phyloP scores from a whole-genome alignment of 352 stramenopile species.

The Stramenopiles sp. region DNA sequence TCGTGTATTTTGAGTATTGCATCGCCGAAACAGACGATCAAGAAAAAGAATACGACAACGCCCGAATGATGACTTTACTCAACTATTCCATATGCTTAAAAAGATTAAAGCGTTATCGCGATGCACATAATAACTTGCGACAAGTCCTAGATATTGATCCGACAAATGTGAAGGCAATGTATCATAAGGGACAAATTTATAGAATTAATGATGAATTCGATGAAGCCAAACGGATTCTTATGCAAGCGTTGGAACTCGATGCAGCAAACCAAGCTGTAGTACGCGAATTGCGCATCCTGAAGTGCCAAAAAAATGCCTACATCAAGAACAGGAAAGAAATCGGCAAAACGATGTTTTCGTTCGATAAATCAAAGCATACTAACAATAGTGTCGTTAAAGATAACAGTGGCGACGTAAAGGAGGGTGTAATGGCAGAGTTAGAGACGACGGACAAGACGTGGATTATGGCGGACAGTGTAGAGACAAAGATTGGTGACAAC shows the following conservation, averaged over 20 bases:
- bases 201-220: conserved; percentile 3
- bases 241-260: not conserved
- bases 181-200: conserved; percentile 9
- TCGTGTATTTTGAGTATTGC: conserved; percentile 8
- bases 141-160: not conserved
- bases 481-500: not conserved
- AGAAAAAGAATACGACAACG: conserved; percentile 1
- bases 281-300: not conserved
- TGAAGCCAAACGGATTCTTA: not conserved
- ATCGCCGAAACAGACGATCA: not conserved
- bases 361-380: not conserved
- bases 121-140: not conserved
- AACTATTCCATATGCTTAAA: conserved; percentile 10
- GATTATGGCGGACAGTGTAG: not conserved
- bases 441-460: not conserved
- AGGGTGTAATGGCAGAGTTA: too few species aligned
- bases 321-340: not conserved
- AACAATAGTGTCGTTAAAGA: too few species aligned
- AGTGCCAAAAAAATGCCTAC: not conserved
- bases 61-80: not conserved
- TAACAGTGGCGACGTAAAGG: too few species aligned
- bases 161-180: conserved; percentile 9
- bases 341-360: conserved; percentile 8
- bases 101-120: not conserved
- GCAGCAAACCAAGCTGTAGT: not conserved